Percentiles rank a stretch among this genome's conserved stretches.
Evolutionary conservation across 1,284 basidiomycete genomes (phyloP).

Genomic region (Trichosporon faecale): DNA sequence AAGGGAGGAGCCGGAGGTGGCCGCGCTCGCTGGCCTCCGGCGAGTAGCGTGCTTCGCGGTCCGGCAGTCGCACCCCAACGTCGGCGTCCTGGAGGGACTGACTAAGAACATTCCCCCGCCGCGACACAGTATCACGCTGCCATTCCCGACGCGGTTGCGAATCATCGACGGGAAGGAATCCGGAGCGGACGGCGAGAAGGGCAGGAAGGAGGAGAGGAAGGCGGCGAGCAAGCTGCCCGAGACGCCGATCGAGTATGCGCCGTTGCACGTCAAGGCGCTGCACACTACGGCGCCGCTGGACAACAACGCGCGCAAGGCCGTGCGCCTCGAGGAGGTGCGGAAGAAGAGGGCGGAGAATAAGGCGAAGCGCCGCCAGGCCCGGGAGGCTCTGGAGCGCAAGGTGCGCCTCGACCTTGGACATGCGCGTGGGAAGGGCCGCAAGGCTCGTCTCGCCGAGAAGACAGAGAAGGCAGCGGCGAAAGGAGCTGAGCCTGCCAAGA

Average conservation of each 20-base stretch:
- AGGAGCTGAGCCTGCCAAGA: not conserved
- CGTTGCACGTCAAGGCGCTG: conserved; percentile 82
- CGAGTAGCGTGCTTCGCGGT: conserved; percentile 68
- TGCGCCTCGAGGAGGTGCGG: conserved; percentile 59
- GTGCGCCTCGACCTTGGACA: conserved; percentile 8
- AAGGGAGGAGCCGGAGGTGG: conserved; percentile 64
- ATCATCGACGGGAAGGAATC: not conserved
- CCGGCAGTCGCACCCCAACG: conserved; percentile 36
- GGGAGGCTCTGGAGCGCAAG: conserved; percentile 19
- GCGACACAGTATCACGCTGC: conserved; percentile 41
- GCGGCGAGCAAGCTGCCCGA: conserved; percentile 9
- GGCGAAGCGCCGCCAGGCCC: conserved; percentile 44
- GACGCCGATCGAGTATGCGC: conserved; percentile 52
- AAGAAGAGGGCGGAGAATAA: conserved; percentile 57
- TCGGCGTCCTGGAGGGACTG: conserved; percentile 30
- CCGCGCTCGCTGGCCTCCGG: conserved; percentile 64
- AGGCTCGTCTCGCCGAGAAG: not conserved
- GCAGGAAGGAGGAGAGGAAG: not conserved
- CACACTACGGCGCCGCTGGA: conserved; percentile 75
- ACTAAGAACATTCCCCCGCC: conserved; percentile 43
- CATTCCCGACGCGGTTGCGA: conserved; percentile 50
- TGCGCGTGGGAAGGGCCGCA: not conserved
- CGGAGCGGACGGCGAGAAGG: not conserved
- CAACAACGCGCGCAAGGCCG: conserved; percentile 67
- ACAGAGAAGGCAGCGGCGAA: not conserved